Conservation (phyloP, 352 stramenopile genomes). For the Aphanomyces stellatus region DNA sequence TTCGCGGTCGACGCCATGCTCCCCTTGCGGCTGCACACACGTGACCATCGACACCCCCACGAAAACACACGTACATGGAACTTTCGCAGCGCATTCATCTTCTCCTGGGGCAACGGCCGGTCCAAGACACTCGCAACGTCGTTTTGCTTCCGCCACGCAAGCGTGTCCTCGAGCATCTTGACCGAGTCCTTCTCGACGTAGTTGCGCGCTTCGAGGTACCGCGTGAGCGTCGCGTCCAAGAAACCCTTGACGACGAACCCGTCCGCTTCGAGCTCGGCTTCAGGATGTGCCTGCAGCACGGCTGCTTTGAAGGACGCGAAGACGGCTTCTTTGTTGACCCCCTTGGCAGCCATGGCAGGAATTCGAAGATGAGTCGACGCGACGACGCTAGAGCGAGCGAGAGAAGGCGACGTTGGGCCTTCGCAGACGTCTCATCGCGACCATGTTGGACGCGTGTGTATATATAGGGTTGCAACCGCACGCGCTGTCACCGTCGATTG, state of each 20-base stretch:
- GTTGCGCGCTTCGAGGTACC: conserved; percentile 7
- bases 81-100: not conserved
- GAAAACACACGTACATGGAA: conserved; percentile 3
- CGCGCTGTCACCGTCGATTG: not conserved
- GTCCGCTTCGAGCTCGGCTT: not conserved
- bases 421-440: not conserved
- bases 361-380: not conserved
- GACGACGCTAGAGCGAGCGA: not conserved
- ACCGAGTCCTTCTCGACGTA: conserved; percentile 1
- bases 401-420: not conserved
- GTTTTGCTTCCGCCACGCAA: conserved; percentile 9
- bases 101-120: not conserved
- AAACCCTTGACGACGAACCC: conserved; percentile 2
- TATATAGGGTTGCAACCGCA: too few species aligned
- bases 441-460: not conserved
- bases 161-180: conserved; percentile 4
- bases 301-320: not conserved
- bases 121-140: not conserved
- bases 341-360: not conserved
- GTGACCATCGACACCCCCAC: too few species aligned
- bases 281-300: not conserved
- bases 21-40: conserved; percentile 7
- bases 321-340: not conserved
- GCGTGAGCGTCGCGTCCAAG: conserved; percentile 1
- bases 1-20: conserved; percentile 16